phyloP scores from a whole-genome alignment of 179 eudicot genomes.

The Dionaea muscipula region DNA sequence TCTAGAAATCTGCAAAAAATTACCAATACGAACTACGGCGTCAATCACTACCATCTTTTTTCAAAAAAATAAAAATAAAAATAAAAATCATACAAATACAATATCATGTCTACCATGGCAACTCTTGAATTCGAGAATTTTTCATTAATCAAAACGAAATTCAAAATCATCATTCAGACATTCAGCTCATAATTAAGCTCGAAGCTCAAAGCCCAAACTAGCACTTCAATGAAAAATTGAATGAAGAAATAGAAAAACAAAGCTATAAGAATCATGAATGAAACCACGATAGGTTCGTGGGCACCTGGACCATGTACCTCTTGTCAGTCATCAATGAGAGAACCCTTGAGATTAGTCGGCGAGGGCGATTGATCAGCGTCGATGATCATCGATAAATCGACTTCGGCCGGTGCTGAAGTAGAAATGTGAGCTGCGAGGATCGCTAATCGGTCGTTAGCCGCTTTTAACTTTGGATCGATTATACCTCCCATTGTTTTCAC shows the following conservation, averaged over 20 bases:
- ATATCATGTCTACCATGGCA: too few species aligned
- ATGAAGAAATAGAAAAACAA: background rate
- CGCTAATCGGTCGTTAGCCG: conserved; percentile 59
- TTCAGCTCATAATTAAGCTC: too few species aligned
- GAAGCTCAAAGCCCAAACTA: too few species aligned
- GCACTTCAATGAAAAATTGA: background rate
- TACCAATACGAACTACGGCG: background rate
- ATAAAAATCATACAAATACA: too few species aligned
- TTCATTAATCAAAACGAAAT: too few species aligned
- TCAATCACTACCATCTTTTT: background rate
- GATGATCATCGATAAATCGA: conserved; percentile 20
- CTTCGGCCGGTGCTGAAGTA: conserved; percentile 13
- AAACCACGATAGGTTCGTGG: too few species aligned
- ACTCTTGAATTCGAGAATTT: too few species aligned
- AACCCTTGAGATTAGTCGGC: conserved; percentile 57
- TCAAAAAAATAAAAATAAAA: too few species aligned
- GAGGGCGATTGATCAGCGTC: conserved; percentile 51
- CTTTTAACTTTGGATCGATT: conserved; percentile 23
- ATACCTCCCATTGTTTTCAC: conserved; percentile 33
- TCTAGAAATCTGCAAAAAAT: conserved; percentile 49
- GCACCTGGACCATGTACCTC: conserved; percentile 53
- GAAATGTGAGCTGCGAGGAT: conserved; percentile 78
- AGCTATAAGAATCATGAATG: too few species aligned
- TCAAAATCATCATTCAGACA: too few species aligned
- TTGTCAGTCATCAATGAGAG: conserved; percentile 54